Base-by-base conservation (phyloP, 345 rosid species). In the Rhodomyrtus tomentosa region DNA sequence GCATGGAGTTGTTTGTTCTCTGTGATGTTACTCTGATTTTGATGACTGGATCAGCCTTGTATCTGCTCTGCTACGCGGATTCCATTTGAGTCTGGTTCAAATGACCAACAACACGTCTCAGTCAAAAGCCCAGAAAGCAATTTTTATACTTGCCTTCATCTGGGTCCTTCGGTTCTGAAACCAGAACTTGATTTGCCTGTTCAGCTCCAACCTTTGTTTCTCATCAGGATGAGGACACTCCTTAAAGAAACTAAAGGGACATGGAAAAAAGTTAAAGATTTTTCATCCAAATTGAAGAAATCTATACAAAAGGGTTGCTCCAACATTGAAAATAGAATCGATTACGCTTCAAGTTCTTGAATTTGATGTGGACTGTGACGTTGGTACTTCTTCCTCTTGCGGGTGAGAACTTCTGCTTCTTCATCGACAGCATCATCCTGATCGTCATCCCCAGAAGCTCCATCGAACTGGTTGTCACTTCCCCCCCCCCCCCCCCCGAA, bases 311-410 rank as follows among this genome's bases (percentile, higher is more conserved):
- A 22, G 32, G 49, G 10, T 45, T 45, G 49, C 49, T 45, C 5
- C 76, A 49, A 83, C 20, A 25, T 20, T 52, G 49, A 22, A 74
- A 18, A 76, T 68, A 56, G 24, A 42, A 85, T 54, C n/a, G n/a
- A n/a, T n/a, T n/a, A n/a, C 96, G 86, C 50, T 90, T 96, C 99
- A 83, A 96, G 98, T 84, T 91, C 95, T 80, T 91, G 95, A 83
- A 93, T 96, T 85, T 96, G 98, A 52, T 82, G 81, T 14, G 92
- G 87, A 38, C n/a, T n/a, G n/a, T n/a, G n/a, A n/a, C n/a, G n/a
- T n/a, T n/a, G n/a, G n/a, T n/a, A n/a, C n/a, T n/a, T n/a, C n/a
- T n/a, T n/a, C n/a, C n/a, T n/a, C n/a, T n/a, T n/a, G n/a, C n/a
- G n/a, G n/a, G n/a, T n/a, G n/a, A n/a, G n/a, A n/a, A n/a, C n/a